These are phyloP conservation scores for Paraphaeosphaeria sporulosa DNA, from an alignment of 2,329 filamentous ascomycete genomes.

Conservation along the genomic window DNA sequence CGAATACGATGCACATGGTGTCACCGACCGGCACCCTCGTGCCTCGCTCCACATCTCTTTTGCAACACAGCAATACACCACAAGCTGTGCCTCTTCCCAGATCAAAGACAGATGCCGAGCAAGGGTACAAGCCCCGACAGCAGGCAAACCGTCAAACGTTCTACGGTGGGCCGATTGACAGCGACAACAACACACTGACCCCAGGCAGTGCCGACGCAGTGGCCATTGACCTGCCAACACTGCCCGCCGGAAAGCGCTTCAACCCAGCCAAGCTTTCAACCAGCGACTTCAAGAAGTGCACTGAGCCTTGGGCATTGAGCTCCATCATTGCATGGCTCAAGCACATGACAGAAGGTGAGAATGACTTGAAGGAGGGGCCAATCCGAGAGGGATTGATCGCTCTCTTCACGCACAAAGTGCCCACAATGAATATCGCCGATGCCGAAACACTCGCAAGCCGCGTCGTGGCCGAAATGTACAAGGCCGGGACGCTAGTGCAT, in stretches of 20 bases:
- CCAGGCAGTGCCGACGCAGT: conserved; percentile 57
- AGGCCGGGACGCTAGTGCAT: conserved; percentile 76
- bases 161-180: conserved; percentile 44
- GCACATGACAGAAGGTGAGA: conserved; percentile 88
- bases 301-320: conserved; percentile 92
- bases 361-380: conserved; percentile 82
- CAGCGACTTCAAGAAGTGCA: conserved; percentile 82
- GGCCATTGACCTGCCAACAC: conserved; percentile 81
- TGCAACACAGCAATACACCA: conserved; percentile 81
- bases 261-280: conserved; percentile 82
- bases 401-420: conserved; percentile 92
- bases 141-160: conserved; percentile 43
- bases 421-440: conserved; percentile 98
- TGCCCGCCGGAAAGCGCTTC: conserved; percentile 83
- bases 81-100: conserved; percentile 81
- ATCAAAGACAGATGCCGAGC: conserved; percentile 92
- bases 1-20: conserved; percentile 40
- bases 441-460: conserved; percentile 83
- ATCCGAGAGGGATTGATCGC: conserved; percentile 88
- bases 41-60: conserved; percentile 67
- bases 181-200: conserved; percentile 66
- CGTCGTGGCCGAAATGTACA: conserved; percentile 82
- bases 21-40: conserved; percentile 43
- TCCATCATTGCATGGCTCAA: conserved; percentile 87
- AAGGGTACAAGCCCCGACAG: conserved; percentile 54